Base-by-base conservation (phyloP, 2,329 filamentous ascomycete genomes). In the Xylaria multiplex region DNA sequence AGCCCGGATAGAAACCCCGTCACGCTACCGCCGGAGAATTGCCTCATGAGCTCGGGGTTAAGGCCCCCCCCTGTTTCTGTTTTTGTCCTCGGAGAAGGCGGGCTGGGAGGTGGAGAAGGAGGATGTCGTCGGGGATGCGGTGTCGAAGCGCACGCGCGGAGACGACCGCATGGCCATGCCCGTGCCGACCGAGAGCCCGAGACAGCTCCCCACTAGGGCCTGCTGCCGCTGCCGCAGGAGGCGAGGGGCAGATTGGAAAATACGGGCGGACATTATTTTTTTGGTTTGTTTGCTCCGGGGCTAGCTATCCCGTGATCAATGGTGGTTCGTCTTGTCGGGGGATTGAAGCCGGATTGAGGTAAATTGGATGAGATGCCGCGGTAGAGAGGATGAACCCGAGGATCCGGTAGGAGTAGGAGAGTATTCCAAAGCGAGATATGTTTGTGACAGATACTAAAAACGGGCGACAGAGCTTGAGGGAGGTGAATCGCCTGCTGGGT, bases 1-100 rank as follows among this genome's bases (percentile, higher is more conserved):
- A 94, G 72, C 1, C 91, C 91, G 2, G 84, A 79, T n/a, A 85
- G 72, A 62, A 91, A 86, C 19, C 90, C 85, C 24, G 81, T 70
- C n/a, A 88, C 65, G 68, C 85, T 86, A 2, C 86, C 85, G 22
- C 82, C 80, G 1, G 85, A 86, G n/a, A 87, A 72, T 75, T 88
- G 84, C 62, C 77, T 79, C 58, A 84, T 79, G 5, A 81, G 70
- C 49, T 76, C 78, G 0, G 79, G 72, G 59, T 78, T 71, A 46
- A 81, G 69, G 30, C 65, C 22, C 32, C 48, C 48, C 62, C 2
- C 50, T 14, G 7, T 27, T 27, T 2, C 50, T 14, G 7, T 27
- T 27, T 16, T 22, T n/a, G 6, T 59, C 1, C 70, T 71, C 1
- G 22, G 60, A 45, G 59, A 43, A 43, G 5, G 72, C 71, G 22